Evolutionary conservation across 192 early-diverging fungal species (phyloP).

Genomic region (Cladochytrium replicatum): DNA sequence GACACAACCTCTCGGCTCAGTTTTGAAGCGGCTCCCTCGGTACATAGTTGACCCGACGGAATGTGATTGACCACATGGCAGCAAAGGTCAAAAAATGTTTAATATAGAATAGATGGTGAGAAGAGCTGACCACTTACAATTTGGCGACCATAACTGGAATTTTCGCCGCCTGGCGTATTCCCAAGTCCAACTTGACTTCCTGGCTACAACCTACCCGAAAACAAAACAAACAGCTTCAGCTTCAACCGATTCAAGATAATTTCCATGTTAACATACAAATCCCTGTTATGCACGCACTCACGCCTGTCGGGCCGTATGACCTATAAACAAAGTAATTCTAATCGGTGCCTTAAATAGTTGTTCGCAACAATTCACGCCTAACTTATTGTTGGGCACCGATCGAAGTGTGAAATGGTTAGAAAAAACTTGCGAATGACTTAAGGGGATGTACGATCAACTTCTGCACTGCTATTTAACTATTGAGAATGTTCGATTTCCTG

Average conservation of each 20-base stretch:
- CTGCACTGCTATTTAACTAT: conserved; percentile 55
- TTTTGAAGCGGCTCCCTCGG: too few species aligned
- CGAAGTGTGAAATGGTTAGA: conserved; percentile 54
- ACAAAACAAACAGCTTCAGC: too few species aligned
- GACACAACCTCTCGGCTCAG: too few species aligned
- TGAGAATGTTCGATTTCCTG: conserved; percentile 69
- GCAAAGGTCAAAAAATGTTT: too few species aligned
- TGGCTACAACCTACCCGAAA: conserved; percentile 74
- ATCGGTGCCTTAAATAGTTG: conserved; percentile 58
- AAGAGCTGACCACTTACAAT: too few species aligned
- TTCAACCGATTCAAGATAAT: conserved; percentile 17
- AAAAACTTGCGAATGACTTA: conserved; percentile 14
- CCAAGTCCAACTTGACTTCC: conserved; percentile 43
- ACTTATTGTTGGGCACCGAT: conserved; percentile 62
- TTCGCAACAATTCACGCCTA: conserved; percentile 57
- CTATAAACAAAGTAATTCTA: conserved; percentile 49
- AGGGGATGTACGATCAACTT: conserved; percentile 9
- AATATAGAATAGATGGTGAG: too few species aligned
- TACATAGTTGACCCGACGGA: too few species aligned
- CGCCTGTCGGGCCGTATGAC: conserved; percentile 52
- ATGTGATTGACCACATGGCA: too few species aligned
- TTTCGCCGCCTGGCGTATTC: conserved; percentile 11
- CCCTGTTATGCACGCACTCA: conserved; percentile 16
- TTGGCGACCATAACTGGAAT: conserved; percentile 42
- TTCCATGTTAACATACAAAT: conserved; percentile 21